Conservation (phyloP, 2,329 filamentous ascomycete species). For the Fusarium camptoceras region DNA sequence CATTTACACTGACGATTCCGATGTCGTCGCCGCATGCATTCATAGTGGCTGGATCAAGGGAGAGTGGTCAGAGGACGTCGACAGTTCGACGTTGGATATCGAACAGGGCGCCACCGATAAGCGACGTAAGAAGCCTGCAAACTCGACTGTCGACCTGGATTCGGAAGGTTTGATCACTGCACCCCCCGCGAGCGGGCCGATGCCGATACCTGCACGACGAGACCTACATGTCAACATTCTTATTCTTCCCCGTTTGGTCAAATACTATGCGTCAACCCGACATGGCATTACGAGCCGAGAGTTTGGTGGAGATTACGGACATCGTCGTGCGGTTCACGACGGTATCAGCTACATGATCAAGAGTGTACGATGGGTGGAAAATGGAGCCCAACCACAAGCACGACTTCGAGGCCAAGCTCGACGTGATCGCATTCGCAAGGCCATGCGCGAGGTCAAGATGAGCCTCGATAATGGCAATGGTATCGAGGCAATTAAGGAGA, state of each 20-base stretch:
- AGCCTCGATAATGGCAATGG: constrained; percentile 50
- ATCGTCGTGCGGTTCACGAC: constrained; percentile 71
- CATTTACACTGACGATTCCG: constrained; percentile 95
- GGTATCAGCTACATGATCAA: constrained; percentile 90
- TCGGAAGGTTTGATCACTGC: constrained; percentile 60
- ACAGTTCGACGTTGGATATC: constrained; percentile 73
- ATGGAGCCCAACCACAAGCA: constrained; percentile 72
- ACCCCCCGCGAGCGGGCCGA: constrained; percentile 71
- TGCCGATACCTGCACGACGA: constrained; percentile 72
- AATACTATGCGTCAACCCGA: constrained; percentile 79
- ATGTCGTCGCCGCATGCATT: constrained; percentile 91
- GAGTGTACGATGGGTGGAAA: constrained; percentile 84
- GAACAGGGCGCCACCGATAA: constrained; percentile 52
- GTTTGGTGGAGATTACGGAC: constrained; percentile 70
- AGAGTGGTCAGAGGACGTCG: constrained; percentile 84
- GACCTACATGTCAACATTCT: constrained; percentile 90
- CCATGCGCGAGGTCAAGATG: constrained; percentile 63
- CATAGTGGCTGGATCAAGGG: constrained; percentile 93
- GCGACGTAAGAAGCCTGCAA: constrained; percentile 50
- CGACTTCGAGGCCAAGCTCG: constrained; percentile 67
- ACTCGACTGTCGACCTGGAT: constrained; percentile 50
- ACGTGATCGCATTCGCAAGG: constrained; percentile 67
- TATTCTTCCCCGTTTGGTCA: constrained; percentile 81
- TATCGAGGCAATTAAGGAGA: constrained; percentile 42
- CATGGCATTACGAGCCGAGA: constrained; percentile 86